Percentiles rank a stretch among this genome's conserved stretches.
Evolutionary conservation across 1,284 basidiomycete genomes (phyloP).

Genomic region (Ustilago cynodontis): DNA sequence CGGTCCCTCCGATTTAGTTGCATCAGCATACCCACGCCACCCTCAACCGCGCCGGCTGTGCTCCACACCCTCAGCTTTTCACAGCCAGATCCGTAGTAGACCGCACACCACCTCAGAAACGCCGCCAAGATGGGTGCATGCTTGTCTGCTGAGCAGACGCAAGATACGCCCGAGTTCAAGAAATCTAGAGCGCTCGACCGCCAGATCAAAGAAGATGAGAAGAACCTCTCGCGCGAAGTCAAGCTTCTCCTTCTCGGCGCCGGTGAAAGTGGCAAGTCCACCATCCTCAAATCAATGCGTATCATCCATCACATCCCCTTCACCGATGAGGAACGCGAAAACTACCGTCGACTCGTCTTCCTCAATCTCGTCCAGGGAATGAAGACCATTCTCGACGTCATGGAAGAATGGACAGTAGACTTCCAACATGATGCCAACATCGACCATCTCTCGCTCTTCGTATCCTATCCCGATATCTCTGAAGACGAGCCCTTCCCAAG

Average conservation of each 20-base stretch:
- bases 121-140: constrained; percentile 52
- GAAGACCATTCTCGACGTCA: constrained; percentile 83
- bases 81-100: no score
- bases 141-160: constrained; percentile 37
- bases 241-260: constrained; percentile 82
- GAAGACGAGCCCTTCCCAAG: constrained; percentile 83
- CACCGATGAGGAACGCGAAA: constrained; percentile 79
- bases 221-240: constrained; percentile 53
- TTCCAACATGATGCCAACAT: constrained; percentile 73
- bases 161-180: constrained; percentile 50
- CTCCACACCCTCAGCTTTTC: background rate
- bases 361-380: constrained; percentile 89
- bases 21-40: background rate
- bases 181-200: constrained; percentile 48
- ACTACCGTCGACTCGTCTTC: constrained; percentile 84
- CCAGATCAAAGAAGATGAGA: constrained; percentile 59
- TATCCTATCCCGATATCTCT: constrained; percentile 70
- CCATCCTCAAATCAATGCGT: constrained; percentile 92
- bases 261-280: constrained; percentile 93
- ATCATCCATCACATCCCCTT: constrained; percentile 85
- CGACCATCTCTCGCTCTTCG: constrained; percentile 50
- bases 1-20: background rate
- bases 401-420: constrained; percentile 86
- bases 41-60: background rate
- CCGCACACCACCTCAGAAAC: background rate